A percentile compares a stretch with the other conserved stretches of the same genome.
Conservation (phyloP, 2,329 filamentous ascomycete genomes). For the Emmonsia crescens region DNA sequence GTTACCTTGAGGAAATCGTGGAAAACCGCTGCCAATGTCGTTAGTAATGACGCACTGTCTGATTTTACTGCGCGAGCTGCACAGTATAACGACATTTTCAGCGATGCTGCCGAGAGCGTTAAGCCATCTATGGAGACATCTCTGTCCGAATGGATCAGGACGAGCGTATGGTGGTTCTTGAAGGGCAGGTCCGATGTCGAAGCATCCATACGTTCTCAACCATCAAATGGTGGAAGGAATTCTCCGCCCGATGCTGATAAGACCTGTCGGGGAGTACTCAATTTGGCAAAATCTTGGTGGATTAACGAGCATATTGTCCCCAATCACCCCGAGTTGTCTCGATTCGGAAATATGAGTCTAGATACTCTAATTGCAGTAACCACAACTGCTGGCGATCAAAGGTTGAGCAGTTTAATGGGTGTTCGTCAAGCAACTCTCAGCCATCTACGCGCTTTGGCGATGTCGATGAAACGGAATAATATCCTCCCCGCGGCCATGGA, state of each 20-base stretch:
- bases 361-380: constrained; percentile 31
- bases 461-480: constrained; percentile 76
- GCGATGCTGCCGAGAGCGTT: constrained; percentile 63
- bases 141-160: constrained; percentile 58
- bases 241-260: constrained; percentile 33
- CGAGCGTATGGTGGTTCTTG: constrained; percentile 81
- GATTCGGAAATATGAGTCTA: constrained; percentile 31
- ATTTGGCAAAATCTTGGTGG: constrained; percentile 80
- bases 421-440: constrained; percentile 47
- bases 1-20: constrained; percentile 23
- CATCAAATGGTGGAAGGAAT: constrained; percentile 43
- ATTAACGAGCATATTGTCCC: constrained; percentile 42
- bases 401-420: constrained; percentile 38
- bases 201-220: constrained; percentile 54
- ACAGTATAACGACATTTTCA: constrained; percentile 66
- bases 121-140: constrained; percentile 54
- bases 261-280: constrained; percentile 66
- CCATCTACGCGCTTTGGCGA: constrained; percentile 60
- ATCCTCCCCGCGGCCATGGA: constrained; percentile 58
- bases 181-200: constrained; percentile 70
- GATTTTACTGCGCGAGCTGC: constrained; percentile 61
- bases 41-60: constrained; percentile 55
- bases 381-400: constrained; percentile 35
- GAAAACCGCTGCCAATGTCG: constrained; percentile 30
- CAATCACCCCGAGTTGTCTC: constrained; percentile 27